Evolutionary conservation across 148 eudicot species (phyloP).

Genomic region (Rhododendron griersonianum): DNA sequence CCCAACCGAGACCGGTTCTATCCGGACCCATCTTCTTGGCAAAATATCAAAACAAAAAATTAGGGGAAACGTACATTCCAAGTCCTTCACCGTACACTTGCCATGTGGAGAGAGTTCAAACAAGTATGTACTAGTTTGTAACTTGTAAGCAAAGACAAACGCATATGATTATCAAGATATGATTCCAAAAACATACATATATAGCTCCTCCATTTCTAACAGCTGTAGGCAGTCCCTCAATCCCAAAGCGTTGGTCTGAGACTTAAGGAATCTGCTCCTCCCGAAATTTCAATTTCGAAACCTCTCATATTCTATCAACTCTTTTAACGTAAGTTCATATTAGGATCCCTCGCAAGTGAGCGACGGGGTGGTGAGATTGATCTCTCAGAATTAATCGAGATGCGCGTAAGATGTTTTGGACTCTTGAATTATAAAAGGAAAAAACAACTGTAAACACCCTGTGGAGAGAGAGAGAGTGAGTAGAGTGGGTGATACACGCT

Average conservation of each 20-base stretch:
- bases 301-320: too few species aligned
- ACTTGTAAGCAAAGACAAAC: background rate
- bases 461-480: background rate
- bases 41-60: background rate
- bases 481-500: conserved; percentile 1
- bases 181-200: background rate
- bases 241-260: too few species aligned
- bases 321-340: too few species aligned
- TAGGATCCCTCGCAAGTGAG: too few species aligned
- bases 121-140: background rate
- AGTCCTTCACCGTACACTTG: conserved; percentile 1
- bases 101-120: background rate
- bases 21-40: background rate
- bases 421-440: background rate
- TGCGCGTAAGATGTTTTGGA: background rate
- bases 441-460: background rate
- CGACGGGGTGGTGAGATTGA: background rate
- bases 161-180: background rate
- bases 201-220: background rate
- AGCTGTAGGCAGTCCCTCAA: too few species aligned
- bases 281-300: too few species aligned
- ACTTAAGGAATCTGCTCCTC: too few species aligned
- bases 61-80: background rate
- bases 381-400: too few species aligned
- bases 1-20: background rate